Percentiles rank a stretch among this genome's conserved stretches.
These are phyloP conservation scores for Termitomyces heimii DNA, from an alignment of 768 basidiomycete genomes.

Conservation along the genomic window DNA sequence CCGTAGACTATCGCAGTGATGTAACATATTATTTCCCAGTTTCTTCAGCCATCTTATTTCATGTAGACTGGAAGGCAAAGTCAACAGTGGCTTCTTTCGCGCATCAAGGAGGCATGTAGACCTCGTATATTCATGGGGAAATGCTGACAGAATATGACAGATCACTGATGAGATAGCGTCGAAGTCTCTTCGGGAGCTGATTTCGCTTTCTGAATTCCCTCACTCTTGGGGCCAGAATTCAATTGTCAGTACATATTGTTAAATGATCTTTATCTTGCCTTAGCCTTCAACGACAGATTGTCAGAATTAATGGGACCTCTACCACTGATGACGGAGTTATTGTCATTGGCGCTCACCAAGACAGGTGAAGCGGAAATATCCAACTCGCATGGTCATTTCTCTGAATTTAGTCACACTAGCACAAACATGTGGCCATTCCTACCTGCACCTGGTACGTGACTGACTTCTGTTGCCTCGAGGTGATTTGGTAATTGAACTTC, in stretches of 20 bases:
- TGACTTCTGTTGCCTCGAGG: slow-evolving; percentile 18
- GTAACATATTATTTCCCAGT: slow-evolving; percentile 31
- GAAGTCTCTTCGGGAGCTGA: slow-evolving; percentile 43
- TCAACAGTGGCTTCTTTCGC: slow-evolving; percentile 70
- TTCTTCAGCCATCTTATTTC: slow-evolving; percentile 12
- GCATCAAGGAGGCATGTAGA: slow-evolving; percentile 51
- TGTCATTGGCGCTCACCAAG: slow-evolving; percentile 77
- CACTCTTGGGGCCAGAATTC: slow-evolving; percentile 86
- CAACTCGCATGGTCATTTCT: neutral
- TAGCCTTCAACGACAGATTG: slow-evolving; percentile 43
- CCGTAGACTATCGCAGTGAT: slow-evolving; percentile 66
- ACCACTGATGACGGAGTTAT: slow-evolving; percentile 54
- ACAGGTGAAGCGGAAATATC: slow-evolving; percentile 45
- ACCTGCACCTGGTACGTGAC: slow-evolving; percentile 60
- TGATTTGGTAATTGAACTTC: slow-evolving; percentile 14
- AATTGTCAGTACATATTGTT: slow-evolving; percentile 40
- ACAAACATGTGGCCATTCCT: slow-evolving; percentile 77
- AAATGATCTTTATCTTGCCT: slow-evolving; percentile 6
- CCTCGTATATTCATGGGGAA: slow-evolving; percentile 1
- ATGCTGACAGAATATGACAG: slow-evolving; percentile 26
- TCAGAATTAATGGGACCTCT: slow-evolving; percentile 70
- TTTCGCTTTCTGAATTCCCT: slow-evolving; percentile 65
- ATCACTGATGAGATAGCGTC: slow-evolving; percentile 61
- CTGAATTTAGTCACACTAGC: slow-evolving; percentile 25
- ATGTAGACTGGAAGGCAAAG: slow-evolving; percentile 67